Conservation (phyloP, 495 filamentous ascomycete species). For the Hypoxylon intermedium region DNA sequence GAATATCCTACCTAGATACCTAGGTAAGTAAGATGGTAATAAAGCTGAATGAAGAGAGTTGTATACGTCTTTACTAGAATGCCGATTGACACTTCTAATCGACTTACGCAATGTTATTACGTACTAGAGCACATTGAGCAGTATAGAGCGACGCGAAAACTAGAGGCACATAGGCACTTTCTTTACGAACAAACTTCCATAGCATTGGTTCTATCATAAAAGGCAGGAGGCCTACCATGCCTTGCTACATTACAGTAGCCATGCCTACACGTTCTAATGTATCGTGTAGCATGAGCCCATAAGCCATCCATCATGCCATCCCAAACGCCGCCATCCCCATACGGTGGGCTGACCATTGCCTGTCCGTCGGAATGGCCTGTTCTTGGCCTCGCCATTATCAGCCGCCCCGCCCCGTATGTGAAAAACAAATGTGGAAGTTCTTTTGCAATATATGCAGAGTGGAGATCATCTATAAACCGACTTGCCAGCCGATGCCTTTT, state of each 20-base stretch:
- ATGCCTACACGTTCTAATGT: constrained; percentile 1
- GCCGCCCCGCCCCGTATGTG: constrained; percentile 11
- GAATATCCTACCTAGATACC: no score
- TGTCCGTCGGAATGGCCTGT: no score
- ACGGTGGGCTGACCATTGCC: constrained; percentile 13
- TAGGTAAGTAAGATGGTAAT: no score
- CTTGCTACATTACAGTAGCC: neutral
- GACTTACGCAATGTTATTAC: no score
- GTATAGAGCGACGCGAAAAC: no score
- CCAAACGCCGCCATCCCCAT: constrained; percentile 12
- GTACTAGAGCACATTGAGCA: no score
- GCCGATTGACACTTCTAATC: no score
- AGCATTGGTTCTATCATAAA: constrained; percentile 33
- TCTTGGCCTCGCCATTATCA: no score
- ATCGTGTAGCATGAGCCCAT: constrained; percentile 5
- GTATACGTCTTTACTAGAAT: no score
- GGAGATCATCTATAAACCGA: constrained; percentile 45
- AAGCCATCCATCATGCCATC: constrained; percentile 11
- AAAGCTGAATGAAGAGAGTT: no score
- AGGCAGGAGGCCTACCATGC: constrained; percentile 16
- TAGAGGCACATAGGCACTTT: no score
- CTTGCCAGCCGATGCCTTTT: constrained; percentile 35
- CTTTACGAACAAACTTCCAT: constrained; percentile 23
- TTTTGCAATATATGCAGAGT: constrained; percentile 45
- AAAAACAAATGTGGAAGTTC: constrained; percentile 25